phyloP scores from a whole-genome alignment of 495 filamentous ascomycete species.

The Lasiosphaeris hirsuta region DNA sequence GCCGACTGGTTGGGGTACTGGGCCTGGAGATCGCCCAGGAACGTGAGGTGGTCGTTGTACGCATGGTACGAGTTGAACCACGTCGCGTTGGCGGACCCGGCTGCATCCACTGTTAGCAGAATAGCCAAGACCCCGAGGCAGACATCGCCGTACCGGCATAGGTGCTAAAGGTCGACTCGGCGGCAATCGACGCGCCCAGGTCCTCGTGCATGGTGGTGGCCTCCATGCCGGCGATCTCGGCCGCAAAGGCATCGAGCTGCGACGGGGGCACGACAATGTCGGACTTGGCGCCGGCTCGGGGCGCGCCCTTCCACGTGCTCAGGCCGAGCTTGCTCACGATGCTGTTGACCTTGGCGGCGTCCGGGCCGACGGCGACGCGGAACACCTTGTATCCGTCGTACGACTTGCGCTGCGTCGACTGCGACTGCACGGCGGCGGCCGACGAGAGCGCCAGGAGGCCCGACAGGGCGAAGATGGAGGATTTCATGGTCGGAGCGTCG shows the following conservation, averaged over 20 bases:
- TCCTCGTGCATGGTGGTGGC: constrained; percentile 30
- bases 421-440: constrained; percentile 6
- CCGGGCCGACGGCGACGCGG: constrained; percentile 23
- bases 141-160: constrained; percentile 21
- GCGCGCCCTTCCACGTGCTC: constrained; percentile 31
- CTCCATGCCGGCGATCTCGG: constrained; percentile 19
- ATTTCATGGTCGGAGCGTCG: constrained; percentile 9
- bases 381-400: constrained; percentile 33
- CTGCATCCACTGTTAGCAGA: neutral
- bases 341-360: constrained; percentile 21
- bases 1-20: constrained; percentile 46
- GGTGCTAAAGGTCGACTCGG: constrained; percentile 19
- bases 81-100: constrained; percentile 24
- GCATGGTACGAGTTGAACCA: constrained; percentile 57
- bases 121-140: no score
- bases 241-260: constrained; percentile 20
- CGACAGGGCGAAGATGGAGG: constrained; percentile 5
- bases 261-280: constrained; percentile 32
- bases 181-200: constrained; percentile 27
- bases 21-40: constrained; percentile 46
- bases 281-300: constrained; percentile 18
- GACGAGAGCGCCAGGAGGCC: constrained; percentile 13
- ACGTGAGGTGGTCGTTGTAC: constrained; percentile 52
- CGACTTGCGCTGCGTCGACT: constrained; percentile 8
- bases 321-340: constrained; percentile 26